Evolutionary conservation across 1,284 basidiomycete species (phyloP).

Genomic region (Cutaneotrichosporon dermatis): DNA sequence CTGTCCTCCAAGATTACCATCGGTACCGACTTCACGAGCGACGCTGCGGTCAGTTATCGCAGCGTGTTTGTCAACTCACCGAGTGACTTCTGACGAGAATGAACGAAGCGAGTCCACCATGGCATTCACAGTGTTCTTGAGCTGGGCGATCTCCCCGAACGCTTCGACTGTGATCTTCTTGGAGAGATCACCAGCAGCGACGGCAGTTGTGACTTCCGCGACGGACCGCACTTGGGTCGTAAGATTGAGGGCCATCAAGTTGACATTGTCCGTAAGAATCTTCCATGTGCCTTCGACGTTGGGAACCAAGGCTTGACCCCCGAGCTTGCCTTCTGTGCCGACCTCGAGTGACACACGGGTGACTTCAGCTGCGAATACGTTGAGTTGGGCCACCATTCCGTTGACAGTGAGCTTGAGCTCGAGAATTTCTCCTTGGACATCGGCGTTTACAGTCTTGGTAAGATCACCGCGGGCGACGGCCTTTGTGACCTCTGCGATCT

Average conservation of each 20-base stretch:
- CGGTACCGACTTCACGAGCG: slow-evolving; percentile 87
- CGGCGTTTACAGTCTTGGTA: slow-evolving; percentile 83
- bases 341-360: slow-evolving; percentile 85
- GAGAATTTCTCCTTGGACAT: slow-evolving; percentile 95
- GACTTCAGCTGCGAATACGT: slow-evolving; percentile 60
- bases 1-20: slow-evolving; percentile 93
- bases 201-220: slow-evolving; percentile 95
- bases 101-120: slow-evolving; percentile 50
- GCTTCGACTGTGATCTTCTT: slow-evolving; percentile 92
- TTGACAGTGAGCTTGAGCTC: slow-evolving; percentile 71
- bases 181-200: slow-evolving; percentile 84
- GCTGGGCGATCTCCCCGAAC: slow-evolving; percentile 91
- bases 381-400: slow-evolving; percentile 49
- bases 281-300: slow-evolving; percentile 91
- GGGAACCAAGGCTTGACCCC: slow-evolving; percentile 83
- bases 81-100: slow-evolving; percentile 64
- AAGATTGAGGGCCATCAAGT: slow-evolving; percentile 66
- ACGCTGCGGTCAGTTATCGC: slow-evolving; percentile 48
- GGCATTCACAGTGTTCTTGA: slow-evolving; percentile 56
- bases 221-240: slow-evolving; percentile 96
- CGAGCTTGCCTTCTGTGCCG: slow-evolving; percentile 91
- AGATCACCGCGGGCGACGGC: slow-evolving; percentile 92
- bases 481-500: slow-evolving; percentile 95
- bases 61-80: slow-evolving; percentile 32
- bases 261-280: slow-evolving; percentile 89